These are phyloP conservation scores for Mollisiaceae sp. DNA, from an alignment of 2,329 filamentous ascomycete species.

Conservation along the genomic window DNA sequence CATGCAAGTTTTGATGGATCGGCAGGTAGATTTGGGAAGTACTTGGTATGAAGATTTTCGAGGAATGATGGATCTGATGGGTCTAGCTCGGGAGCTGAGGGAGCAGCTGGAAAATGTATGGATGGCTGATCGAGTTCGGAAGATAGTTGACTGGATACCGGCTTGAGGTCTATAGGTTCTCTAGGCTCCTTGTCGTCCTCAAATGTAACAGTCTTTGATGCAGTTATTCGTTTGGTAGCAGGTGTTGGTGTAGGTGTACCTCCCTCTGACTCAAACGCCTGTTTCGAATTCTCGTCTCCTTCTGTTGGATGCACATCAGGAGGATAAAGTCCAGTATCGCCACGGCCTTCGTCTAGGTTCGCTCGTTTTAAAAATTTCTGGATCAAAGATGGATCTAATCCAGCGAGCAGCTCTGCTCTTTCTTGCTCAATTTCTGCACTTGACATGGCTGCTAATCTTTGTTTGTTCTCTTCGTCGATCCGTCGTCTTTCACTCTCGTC, in stretches of 20 bases:
- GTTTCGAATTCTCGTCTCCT: background rate
- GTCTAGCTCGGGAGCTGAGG: conserved; percentile 74
- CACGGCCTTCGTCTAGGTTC: conserved; percentile 42
- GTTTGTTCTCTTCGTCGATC: conserved; percentile 84
- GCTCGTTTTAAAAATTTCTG: conserved; percentile 67
- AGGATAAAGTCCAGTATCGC: conserved; percentile 40
- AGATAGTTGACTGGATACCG: conserved; percentile 49
- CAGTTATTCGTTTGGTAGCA: conserved; percentile 40
- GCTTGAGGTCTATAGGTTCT: conserved; percentile 48
- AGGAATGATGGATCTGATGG: conserved; percentile 85
- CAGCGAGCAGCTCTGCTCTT: conserved; percentile 78
- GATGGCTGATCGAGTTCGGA: conserved; percentile 53
- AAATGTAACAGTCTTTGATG: conserved; percentile 49
- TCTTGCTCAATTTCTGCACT: conserved; percentile 81
- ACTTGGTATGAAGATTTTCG: conserved; percentile 83
- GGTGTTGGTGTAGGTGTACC: conserved; percentile 34
- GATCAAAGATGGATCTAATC: conserved; percentile 75
- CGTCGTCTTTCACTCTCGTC: conserved; percentile 65
- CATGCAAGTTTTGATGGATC: conserved; percentile 87
- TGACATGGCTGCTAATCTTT: conserved; percentile 78
- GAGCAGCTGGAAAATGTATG: conserved; percentile 48
- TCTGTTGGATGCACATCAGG: background rate
- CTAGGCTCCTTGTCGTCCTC: conserved; percentile 47
- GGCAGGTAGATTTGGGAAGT: conserved; percentile 86
- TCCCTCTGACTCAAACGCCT: conserved; percentile 13